phyloP scores from a whole-genome alignment of 352 stramenopile genomes.

The Phytopythium cucurbitacearum region DNA sequence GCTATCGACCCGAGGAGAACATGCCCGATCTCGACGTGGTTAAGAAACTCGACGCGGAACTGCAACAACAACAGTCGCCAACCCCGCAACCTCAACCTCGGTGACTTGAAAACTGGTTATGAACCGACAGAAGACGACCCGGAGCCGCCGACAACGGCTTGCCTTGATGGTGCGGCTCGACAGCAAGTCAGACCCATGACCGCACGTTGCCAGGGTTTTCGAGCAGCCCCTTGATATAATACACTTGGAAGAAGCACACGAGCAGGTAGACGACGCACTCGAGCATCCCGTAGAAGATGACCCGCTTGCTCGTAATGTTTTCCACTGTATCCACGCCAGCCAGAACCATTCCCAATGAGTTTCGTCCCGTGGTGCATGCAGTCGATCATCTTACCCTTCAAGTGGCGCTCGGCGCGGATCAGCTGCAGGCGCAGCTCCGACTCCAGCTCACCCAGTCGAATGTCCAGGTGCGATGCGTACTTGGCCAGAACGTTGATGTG shows the following conservation, averaged over 20 bases:
- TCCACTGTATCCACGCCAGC: conserved; percentile 32
- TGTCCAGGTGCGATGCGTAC: conserved; percentile 76
- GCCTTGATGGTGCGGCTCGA: too few species aligned
- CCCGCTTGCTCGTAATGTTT: conserved; percentile 72
- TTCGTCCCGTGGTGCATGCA: background rate
- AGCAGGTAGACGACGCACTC: conserved; percentile 71
- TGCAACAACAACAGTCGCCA: conserved; percentile 14
- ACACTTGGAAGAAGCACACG: conserved; percentile 66
- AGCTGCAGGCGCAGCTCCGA: conserved; percentile 74
- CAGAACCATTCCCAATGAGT: background rate
- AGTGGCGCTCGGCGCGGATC: conserved; percentile 70
- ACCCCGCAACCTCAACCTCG: too few species aligned
- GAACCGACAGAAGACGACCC: too few species aligned
- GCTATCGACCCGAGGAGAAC: conserved; percentile 51
- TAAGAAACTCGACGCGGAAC: conserved; percentile 44
- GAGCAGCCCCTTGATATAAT: conserved; percentile 76
- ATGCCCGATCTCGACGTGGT: conserved; percentile 57
- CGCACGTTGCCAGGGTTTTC: conserved; percentile 44
- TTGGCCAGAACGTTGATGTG: conserved; percentile 79
- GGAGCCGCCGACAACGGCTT: too few species aligned
- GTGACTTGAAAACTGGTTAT: too few species aligned
- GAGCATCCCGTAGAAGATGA: conserved; percentile 65
- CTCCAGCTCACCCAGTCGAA: conserved; percentile 74
- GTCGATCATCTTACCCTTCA: conserved; percentile 42
- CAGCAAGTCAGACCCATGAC: conserved; percentile 36